Percentiles rank a stretch among this genome's conserved stretches.
phyloP scores from a whole-genome alignment of 306 rosid genomes.

The Trifolium fragiferum region DNA sequence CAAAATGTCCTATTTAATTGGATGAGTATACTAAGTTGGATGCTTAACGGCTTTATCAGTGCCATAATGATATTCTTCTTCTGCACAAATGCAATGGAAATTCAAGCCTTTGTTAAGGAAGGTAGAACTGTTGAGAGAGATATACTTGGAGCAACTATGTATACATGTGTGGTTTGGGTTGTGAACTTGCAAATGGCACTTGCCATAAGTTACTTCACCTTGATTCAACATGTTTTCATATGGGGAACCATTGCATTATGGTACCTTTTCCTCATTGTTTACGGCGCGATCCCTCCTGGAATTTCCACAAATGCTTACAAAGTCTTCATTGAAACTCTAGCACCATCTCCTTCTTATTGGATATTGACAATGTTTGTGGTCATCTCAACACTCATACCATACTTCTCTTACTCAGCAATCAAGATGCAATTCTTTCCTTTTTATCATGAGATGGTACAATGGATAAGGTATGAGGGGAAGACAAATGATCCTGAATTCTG shows the following conservation, averaged over 20 bases:
- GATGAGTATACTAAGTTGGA: neutral
- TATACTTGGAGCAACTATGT: neutral
- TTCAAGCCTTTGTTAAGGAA: neutral
- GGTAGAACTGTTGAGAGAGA: neutral
- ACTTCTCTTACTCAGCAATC: constrained; percentile 70
- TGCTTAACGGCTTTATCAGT: neutral
- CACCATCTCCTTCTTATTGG: constrained; percentile 81
- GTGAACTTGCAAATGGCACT: neutral
- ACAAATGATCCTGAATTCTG: constrained; percentile 65
- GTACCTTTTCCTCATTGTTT: constrained; percentile 76
- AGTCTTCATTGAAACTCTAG: constrained; percentile 77
- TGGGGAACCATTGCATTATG: constrained; percentile 88
- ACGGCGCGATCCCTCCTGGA: constrained; percentile 65
- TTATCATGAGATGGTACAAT: constrained; percentile 76
- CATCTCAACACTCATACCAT: constrained; percentile 75
- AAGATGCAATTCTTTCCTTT: constrained; percentile 86
- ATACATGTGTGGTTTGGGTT: neutral
- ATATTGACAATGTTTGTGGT: constrained; percentile 64
- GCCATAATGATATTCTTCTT: neutral
- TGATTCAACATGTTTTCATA: constrained; percentile 84
- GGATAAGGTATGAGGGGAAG: constrained; percentile 74
- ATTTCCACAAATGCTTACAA: constrained; percentile 69
- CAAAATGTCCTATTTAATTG: neutral
- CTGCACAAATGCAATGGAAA: neutral
- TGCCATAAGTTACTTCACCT: constrained; percentile 55